Evolutionary conservation across 2,329 filamentous ascomycete genomes (phyloP).

Genomic region (Gaeumannomyces tritici): DNA sequence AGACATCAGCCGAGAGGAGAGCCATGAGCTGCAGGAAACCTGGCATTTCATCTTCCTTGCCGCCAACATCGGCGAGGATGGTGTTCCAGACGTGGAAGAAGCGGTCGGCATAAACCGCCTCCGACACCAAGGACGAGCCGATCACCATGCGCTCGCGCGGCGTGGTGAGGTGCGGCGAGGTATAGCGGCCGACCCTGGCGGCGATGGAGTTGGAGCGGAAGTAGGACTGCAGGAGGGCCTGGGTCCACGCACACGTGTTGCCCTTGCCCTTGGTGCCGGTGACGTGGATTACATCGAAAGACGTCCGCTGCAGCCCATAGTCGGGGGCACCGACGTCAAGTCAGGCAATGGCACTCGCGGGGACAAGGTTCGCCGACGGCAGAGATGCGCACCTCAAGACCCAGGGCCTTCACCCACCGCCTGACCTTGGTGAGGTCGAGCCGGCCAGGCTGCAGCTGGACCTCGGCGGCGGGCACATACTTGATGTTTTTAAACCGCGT

Average conservation of each 20-base stretch:
- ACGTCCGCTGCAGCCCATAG: not conserved
- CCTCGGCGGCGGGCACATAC: not conserved
- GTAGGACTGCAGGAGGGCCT: conserved; percentile 2
- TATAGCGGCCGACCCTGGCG: conserved; percentile 4
- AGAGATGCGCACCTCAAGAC: not conserved
- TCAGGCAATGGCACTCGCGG: not conserved
- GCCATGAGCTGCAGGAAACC: conserved; percentile 4
- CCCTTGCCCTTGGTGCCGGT: conserved; percentile 4
- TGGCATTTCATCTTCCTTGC: conserved; percentile 1
- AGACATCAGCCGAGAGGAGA: not conserved
- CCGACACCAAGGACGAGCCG: not conserved
- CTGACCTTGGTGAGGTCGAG: not conserved
- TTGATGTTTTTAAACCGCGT: not conserved
- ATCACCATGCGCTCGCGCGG: conserved; percentile 2
- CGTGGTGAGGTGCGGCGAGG: not conserved
- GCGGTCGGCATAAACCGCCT: not conserved
- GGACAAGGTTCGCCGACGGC: too few relatives aligned
- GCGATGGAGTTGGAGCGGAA: not conserved
- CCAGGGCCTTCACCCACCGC: not conserved
- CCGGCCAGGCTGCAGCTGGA: not conserved
- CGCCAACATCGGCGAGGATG: conserved; percentile 1
- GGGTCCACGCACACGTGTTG: conserved; percentile 1
- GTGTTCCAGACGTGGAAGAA: conserved; percentile 3
- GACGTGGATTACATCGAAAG: conserved; percentile 4
- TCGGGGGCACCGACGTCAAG: not conserved